Base-by-base conservation (phyloP, 2,329 filamentous ascomycete species). In the Pseudocercospora pini-densiflorae region DNA sequence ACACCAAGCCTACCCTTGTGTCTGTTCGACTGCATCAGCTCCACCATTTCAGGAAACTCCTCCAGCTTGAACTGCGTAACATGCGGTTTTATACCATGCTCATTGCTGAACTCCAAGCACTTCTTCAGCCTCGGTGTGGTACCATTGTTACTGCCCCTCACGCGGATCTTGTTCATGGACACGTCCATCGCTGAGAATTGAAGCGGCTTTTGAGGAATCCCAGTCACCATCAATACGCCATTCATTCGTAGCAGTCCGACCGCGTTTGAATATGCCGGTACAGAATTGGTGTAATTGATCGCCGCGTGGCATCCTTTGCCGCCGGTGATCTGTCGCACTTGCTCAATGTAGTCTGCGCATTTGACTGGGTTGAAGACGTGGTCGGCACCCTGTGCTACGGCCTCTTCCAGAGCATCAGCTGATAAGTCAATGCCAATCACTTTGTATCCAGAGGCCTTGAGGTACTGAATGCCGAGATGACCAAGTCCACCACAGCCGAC, bases 381-480 rank as follows among this genome's bases (percentile, higher is more conserved):
- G 31, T 70, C 66, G 12, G 68, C 68, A 19, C 64, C 66, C 23
- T 63, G 64, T 4, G 67, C 59, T 55, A 61, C 62, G 14, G 68
- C 68, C 58, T 70, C 66, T 10, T 65, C 51, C 16, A 70, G 45
- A n/a, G 68, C 68, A 31, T 68, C 66, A 61, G 84, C 79, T 61
- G 80, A 81, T 59, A 81, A 79, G 62, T 84, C 82, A 53, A 84
- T 76, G 23, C 77, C 81, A 12, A 83, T 77, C 9, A 80, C 78
- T 62, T 79, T 78, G 62, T 79, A 75, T 12, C 81, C 81, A 79
- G 82, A 81, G 24, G 81, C 82, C 68, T 81, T 82, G 16, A 81
- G 81, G 69, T 82, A 84, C 66, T 84, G 81, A 8, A 81, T 77
- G 3, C 81, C 81, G 61, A 83, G 78, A 69, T 84, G 81, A 7